Evolutionary conservation across 2,329 filamentous ascomycete species (phyloP), one percentile per base, ranked within the genome.

Genomic region (Ascochyta clinopodiicola): DNA sequence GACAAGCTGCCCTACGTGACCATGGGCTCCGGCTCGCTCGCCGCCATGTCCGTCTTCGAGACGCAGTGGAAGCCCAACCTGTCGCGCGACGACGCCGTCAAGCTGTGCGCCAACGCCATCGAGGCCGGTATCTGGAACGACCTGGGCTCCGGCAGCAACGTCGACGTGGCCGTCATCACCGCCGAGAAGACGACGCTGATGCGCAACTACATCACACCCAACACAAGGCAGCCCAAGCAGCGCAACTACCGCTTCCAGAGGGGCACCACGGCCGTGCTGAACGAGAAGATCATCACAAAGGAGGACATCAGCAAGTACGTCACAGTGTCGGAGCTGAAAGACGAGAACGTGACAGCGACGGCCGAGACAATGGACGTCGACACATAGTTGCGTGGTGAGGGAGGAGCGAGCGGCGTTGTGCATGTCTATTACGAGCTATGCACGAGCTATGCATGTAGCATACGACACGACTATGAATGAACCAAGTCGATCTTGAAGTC

Each of bases 1-100:
- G 95, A 99, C 82, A 99, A 98, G 83, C 88, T 99, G 44, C 95
- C 95, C 45, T 99, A 99, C 78, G 96, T 99, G 66, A 99, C 96
- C 63, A 99, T 99, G 95, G 95, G 95, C 50, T 96, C 91, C 22
- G 95, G 95, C 62, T 96, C 92, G 43, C 82, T 99, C 65, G 95
- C 95, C 25, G 95, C 95, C 74, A 99, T 99, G 95, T 91, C 91
- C 29, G 90, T 99, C 46, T 99, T 99, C 74, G 95, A 99, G 83
- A 96, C 93, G 44, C 88, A 89, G 79, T 99, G 96, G 96, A 91
- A 93, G 84, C 81, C 86, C 7, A 80, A 87, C 58, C 77, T 97
- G 75, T 89, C 85, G 61, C 83, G 86, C 67, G 90, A 96, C 34
- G 90, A 90, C 44, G 93, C 93, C n/a, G 82, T 97, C 56, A 87